Conservation (phyloP, 1,284 basidiomycete genomes). For the Ganoderma meredithae region DNA sequence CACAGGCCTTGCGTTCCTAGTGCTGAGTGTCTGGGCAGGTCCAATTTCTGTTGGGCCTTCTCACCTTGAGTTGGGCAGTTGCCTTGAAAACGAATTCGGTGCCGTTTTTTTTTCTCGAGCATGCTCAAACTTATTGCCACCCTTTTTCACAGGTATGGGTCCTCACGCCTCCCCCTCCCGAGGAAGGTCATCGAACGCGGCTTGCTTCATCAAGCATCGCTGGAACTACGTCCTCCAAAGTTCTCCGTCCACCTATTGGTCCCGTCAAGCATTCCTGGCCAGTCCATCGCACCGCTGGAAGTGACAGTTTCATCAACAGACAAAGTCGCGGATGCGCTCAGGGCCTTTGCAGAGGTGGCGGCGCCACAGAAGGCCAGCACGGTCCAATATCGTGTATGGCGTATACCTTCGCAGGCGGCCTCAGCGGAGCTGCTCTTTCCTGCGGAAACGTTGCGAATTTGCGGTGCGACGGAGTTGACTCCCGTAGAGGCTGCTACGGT, state of each 20-base stretch:
- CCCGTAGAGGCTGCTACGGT: slow-evolving; percentile 54
- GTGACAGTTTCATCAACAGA: slow-evolving; percentile 59
- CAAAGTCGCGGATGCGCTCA: slow-evolving; percentile 39
- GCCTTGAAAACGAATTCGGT: background rate
- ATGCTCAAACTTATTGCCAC: slow-evolving; percentile 14
- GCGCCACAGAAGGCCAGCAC: slow-evolving; percentile 37
- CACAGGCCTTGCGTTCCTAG: background rate
- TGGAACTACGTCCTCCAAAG: slow-evolving; percentile 83
- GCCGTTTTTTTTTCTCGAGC: background rate
- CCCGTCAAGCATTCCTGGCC: slow-evolving; percentile 22
- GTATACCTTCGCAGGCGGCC: slow-evolving; percentile 44
- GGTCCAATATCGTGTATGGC: slow-evolving; percentile 66
- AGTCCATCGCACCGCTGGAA: slow-evolving; percentile 27
- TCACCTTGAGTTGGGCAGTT: background rate
- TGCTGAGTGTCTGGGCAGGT: background rate
- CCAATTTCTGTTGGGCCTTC: background rate
- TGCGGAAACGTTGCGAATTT: slow-evolving; percentile 44
- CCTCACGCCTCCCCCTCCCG: slow-evolving; percentile 59
- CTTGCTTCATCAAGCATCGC: slow-evolving; percentile 54
- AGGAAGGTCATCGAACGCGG: slow-evolving; percentile 74
- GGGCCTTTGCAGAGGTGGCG: slow-evolving; percentile 31
- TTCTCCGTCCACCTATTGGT: slow-evolving; percentile 66
- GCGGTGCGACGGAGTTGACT: slow-evolving; percentile 49
- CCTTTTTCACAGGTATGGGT: slow-evolving; percentile 69
- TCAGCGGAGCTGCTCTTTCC: slow-evolving; percentile 32